phyloP scores from a whole-genome alignment of 73 alveolate genomes.

The Effrenium voratum region DNA sequence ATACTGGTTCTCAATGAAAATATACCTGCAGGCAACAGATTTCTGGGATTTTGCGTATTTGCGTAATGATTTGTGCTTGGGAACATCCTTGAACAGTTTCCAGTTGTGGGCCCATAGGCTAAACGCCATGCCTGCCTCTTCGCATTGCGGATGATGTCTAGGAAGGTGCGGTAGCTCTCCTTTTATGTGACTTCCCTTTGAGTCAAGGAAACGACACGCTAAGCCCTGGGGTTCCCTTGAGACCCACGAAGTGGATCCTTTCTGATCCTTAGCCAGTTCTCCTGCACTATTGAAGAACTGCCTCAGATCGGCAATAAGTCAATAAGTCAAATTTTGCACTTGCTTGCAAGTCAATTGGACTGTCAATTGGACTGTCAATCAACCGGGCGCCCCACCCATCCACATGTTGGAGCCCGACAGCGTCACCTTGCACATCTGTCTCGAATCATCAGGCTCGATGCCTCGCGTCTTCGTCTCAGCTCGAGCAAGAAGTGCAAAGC shows the following conservation, averaged over 20 bases:
- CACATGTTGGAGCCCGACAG: slow-evolving; percentile 85
- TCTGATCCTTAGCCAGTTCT: background rate
- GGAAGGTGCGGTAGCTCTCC: slow-evolving; percentile 47
- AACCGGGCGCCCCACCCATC: slow-evolving; percentile 9
- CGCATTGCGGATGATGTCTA: slow-evolving; percentile 73
- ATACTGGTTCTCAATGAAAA: slow-evolving; percentile 54
- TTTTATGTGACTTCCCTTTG: background rate
- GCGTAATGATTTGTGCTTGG: background rate
- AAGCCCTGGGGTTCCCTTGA: too few relatives aligned
- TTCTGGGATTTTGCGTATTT: background rate
- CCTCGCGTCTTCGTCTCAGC: too few relatives aligned
- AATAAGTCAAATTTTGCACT: background rate
- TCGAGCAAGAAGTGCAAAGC: too few relatives aligned
- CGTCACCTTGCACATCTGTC: slow-evolving; percentile 42
- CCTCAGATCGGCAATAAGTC: background rate
- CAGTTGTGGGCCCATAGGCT: background rate
- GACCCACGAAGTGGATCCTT: too few relatives aligned
- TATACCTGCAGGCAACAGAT: background rate
- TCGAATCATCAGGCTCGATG: background rate
- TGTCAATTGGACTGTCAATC: background rate
- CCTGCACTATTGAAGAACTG: background rate
- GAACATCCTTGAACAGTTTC: background rate
- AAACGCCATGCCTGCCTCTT: background rate
- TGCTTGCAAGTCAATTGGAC: background rate
- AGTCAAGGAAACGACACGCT: too few relatives aligned